Evolutionary conservation across 2,329 filamentous ascomycete genomes (phyloP).

Genomic region (Grosmannia clavigera): DNA sequence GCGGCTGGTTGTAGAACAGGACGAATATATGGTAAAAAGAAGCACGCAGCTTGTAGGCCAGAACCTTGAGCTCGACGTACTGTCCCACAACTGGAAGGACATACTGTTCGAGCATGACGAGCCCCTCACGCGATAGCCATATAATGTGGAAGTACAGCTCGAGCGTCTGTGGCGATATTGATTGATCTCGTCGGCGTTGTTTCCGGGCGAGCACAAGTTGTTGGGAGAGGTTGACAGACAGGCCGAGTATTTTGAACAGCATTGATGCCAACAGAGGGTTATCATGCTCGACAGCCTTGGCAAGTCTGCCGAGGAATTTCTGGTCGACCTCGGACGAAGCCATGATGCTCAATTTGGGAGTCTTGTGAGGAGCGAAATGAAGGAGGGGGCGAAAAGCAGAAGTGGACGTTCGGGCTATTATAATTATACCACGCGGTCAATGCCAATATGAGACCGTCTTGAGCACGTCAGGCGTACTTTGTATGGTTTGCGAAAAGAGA

Average conservation of each 20-base stretch:
- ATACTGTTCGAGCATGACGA: constrained; percentile 77
- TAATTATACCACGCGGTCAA: neutral
- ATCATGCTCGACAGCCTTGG: constrained; percentile 63
- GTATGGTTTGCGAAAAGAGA: no score
- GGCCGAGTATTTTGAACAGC: constrained; percentile 80
- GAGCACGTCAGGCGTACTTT: neutral
- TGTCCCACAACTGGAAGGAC: constrained; percentile 73
- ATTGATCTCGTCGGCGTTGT: constrained; percentile 67
- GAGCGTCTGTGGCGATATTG: constrained; percentile 65
- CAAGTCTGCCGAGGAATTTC: constrained; percentile 86
- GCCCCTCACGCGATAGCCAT: constrained; percentile 86
- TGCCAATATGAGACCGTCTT: neutral
- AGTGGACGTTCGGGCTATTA: neutral
- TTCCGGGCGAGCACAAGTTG: constrained; percentile 75
- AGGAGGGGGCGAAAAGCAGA: neutral
- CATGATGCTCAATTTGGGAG: constrained; percentile 39
- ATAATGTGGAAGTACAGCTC: constrained; percentile 81
- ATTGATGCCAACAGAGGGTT: constrained; percentile 71
- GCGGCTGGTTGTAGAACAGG: constrained; percentile 83
- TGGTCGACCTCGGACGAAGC: constrained; percentile 95
- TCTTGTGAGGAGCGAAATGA: neutral
- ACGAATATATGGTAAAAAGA: constrained; percentile 97
- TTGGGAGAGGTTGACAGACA: constrained; percentile 77
- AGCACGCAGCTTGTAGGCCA: constrained; percentile 82
- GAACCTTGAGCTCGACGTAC: constrained; percentile 73